Evolutionary conservation across 2,329 filamentous ascomycete species (phyloP).

Genomic region (Aureobasidium melanogenum): DNA sequence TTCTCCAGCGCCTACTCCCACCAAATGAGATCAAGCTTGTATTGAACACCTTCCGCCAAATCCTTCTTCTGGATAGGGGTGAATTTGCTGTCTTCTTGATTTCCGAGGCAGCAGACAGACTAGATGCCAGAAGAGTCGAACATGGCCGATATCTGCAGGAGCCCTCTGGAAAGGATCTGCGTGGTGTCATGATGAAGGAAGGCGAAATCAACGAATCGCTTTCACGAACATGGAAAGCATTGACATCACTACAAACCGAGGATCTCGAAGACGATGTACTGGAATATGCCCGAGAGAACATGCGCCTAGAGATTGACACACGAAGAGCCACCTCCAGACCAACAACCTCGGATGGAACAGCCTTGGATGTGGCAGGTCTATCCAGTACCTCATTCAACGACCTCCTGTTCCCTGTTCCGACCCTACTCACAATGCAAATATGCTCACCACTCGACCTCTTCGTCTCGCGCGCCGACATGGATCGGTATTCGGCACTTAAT

Average conservation of each 20-base stretch:
- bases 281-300: slow-evolving; percentile 69
- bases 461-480: slow-evolving; percentile 64
- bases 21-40: slow-evolving; percentile 67
- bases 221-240: slow-evolving; percentile 65
- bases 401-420: slow-evolving; percentile 70
- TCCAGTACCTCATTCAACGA: slow-evolving; percentile 53
- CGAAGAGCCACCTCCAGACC: slow-evolving; percentile 29
- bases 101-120: slow-evolving; percentile 71
- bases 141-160: slow-evolving; percentile 43
- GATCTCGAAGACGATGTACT: slow-evolving; percentile 65
- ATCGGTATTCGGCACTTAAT: slow-evolving; percentile 76
- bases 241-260: slow-evolving; percentile 70
- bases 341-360: slow-evolving; percentile 23
- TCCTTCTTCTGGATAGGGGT: slow-evolving; percentile 77
- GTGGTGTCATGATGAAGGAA: slow-evolving; percentile 67
- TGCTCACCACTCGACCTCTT: slow-evolving; percentile 80
- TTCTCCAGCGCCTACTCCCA: slow-evolving; percentile 73
- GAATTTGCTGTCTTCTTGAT: slow-evolving; percentile 88
- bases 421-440: slow-evolving; percentile 61
- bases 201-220: slow-evolving; percentile 74
- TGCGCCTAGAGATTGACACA: slow-evolving; percentile 57
- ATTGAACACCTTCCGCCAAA: slow-evolving; percentile 69
- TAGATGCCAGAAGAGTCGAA: slow-evolving; percentile 63
- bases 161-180: slow-evolving; percentile 44
- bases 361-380: not conserved